Evolutionary conservation across 2,329 filamentous ascomycete genomes (phyloP), one percentile per base, ranked within the genome.

Genomic region (Rutstroemia sp.): DNA sequence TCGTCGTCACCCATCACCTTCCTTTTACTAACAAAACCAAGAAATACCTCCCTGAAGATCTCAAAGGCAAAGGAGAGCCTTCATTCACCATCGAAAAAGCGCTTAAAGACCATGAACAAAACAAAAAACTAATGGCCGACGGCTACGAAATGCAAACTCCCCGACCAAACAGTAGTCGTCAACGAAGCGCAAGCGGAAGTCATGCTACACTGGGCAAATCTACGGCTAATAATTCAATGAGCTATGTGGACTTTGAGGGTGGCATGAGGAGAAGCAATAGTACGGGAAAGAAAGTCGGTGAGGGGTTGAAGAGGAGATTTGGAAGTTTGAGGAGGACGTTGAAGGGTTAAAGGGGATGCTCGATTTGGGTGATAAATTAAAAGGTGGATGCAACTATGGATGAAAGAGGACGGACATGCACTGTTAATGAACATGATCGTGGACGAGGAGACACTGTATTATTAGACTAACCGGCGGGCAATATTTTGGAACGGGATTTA

Each of bases 41-140:
- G 81, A 68, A 81, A 63, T 94, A 95, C 70, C 81, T 82, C 56
- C 85, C 86, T 5, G 81, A 87, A 46, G 90, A 95, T 66, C 78
- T 89, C 61, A 92, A 92, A 71, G 90, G 89, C 66, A 90, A 94
- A 72, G 87, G 87, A 46, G 88, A 92, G 68, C 87, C 88, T 2
- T 83, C 81, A 2, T 94, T 81, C 72, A 81, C 83, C 7, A 78
- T 87, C 37, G 89, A 92, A 65, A 81, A 81, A 60, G 80, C 82
- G 1, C 72, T 85, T 21, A 88, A 87, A 69, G 78, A 80, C 25
- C 77, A 82, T 19, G 67, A 67, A 56, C 65, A 65, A 41, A 69
- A 70, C 55, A 62, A 59, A 53, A 60, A 48, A 42, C 58, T 52
- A 46, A 51, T 62, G 46, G 61, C 63, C 8, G 61, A 71, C 18